Evolutionary conservation across 768 basidiomycete species (phyloP), one percentile per base, ranked within the genome.

Genomic region (Podaxis mareebaensis): DNA sequence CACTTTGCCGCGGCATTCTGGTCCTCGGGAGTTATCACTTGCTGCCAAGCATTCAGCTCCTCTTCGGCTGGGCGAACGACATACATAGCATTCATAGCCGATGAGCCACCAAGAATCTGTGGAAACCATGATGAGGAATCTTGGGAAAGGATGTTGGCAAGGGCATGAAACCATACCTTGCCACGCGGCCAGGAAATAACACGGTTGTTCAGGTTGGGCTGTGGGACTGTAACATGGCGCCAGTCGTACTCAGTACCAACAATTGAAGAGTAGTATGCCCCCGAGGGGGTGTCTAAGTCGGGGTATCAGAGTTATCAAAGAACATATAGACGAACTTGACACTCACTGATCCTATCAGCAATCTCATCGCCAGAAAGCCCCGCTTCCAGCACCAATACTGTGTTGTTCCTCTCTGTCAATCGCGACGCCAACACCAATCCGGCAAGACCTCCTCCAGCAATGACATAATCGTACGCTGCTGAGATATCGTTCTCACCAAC

Each of bases 71-170:
- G 83, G n/a, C 82, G 78, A 38, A 85, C 79, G 67, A 81, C 76
- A 74, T 85, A 87, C 75, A 88, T 76, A 30, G 85, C 86, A 74
- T 89, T 89, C 68, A 87, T 79, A 4, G 86, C 86, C 38, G 85
- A 80, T 1, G 81, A 84, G 5, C 87, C 87, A 60, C 87, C 87
- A 39, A 88, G 78, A 39, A 85, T 68, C 74, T 74, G 24, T 22
- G 12, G 24, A 28, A 12, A 30, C 1, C 22, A 40, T 52, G 15
- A 60, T 53, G 38, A 40, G 12, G 15, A 26, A 38, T 44, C 42
- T 7, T 26, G 15, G 17, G 6, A 3, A 33, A 58, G 24, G 15
- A 57, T 10, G 22, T 51, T 17, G 12, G 30, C 4, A 44, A 13
- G 20, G 49, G 46, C 28, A 26, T 44, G 39, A 42, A 30, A 17